These are phyloP conservation scores for Oryza officinalis DNA, from an alignment of 176 grass and related monocot species.

Conservation along the genomic window DNA sequence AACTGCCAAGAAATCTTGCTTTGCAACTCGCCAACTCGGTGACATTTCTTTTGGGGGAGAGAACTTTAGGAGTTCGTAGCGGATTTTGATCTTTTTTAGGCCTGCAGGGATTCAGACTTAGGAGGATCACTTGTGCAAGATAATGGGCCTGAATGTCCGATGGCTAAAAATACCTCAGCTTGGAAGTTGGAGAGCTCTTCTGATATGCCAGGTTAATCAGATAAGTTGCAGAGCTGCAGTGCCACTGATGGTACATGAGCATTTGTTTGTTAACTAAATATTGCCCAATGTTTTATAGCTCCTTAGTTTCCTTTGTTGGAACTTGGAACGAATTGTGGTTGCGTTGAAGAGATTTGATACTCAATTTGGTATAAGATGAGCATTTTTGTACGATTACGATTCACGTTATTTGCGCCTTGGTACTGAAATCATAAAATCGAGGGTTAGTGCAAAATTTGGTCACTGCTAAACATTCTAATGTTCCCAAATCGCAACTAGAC, in stretches of 20 bases:
- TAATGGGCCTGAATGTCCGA: not conserved
- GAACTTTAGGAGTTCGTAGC: no score
- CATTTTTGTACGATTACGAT: not conserved
- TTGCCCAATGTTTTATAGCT: not conserved
- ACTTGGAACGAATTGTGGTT: not conserved
- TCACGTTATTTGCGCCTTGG: not conserved
- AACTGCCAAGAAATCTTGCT: not conserved
- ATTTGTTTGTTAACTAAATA: not conserved
- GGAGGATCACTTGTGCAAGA: not conserved
- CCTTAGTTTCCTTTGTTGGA: not conserved
- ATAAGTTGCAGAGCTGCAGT: not conserved
- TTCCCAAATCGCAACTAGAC: not conserved
- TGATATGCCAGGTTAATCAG: not conserved
- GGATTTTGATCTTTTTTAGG: no score
- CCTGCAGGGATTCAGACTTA: not conserved
- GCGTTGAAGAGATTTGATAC: not conserved
- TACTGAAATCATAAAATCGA: not conserved
- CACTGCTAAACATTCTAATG: not conserved
- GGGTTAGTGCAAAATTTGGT: not conserved
- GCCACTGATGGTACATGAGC: not conserved
- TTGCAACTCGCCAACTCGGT: no score
- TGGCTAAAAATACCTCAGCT: not conserved
- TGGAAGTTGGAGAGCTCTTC: not conserved
- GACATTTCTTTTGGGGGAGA: no score
- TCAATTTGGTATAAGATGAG: not conserved